These are phyloP conservation scores for Quercus berberidifolia DNA, from an alignment of 306 rosid genomes.

Conservation along the genomic window DNA sequence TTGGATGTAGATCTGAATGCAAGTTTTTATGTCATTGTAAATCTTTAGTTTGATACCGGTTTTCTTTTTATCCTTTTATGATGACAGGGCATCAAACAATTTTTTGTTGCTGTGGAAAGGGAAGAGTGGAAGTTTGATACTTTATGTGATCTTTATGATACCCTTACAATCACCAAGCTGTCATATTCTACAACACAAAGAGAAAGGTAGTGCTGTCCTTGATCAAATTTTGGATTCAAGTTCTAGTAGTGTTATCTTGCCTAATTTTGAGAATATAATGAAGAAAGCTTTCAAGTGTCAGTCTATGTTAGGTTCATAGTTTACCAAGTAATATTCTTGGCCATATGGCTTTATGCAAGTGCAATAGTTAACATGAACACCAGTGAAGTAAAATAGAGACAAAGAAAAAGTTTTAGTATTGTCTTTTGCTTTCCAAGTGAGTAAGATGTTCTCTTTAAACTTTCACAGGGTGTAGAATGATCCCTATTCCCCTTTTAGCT, in stretches of 20 bases:
- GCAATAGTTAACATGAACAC: neutral
- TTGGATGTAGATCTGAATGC: slow-evolving; percentile 6
- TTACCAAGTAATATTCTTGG: neutral
- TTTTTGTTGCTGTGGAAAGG: slow-evolving; percentile 94
- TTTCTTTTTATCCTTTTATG: neutral
- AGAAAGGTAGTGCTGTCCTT: slow-evolving; percentile 59
- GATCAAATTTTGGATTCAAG: neutral
- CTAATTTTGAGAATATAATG: neutral
- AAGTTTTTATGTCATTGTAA: neutral
- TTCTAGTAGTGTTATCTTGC: neutral
- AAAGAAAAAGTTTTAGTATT: neutral
- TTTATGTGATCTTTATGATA: slow-evolving; percentile 94
- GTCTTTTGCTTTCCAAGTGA: neutral
- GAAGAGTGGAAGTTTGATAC: slow-evolving; percentile 99
- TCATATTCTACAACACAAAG: slow-evolving; percentile 94
- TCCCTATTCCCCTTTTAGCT: neutral
- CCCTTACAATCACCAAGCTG: slow-evolving; percentile 98
- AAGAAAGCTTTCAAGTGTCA: neutral
- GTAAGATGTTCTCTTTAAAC: neutral
- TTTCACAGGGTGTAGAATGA: neutral
- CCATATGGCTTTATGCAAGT: neutral
- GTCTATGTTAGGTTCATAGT: neutral
- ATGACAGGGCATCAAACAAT: slow-evolving; percentile 95
- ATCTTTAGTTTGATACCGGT: slow-evolving; percentile 12
- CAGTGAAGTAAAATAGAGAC: neutral